Evolutionary conservation across 1,284 basidiomycete species (phyloP).

Genomic region (Tylopilus sp.): DNA sequence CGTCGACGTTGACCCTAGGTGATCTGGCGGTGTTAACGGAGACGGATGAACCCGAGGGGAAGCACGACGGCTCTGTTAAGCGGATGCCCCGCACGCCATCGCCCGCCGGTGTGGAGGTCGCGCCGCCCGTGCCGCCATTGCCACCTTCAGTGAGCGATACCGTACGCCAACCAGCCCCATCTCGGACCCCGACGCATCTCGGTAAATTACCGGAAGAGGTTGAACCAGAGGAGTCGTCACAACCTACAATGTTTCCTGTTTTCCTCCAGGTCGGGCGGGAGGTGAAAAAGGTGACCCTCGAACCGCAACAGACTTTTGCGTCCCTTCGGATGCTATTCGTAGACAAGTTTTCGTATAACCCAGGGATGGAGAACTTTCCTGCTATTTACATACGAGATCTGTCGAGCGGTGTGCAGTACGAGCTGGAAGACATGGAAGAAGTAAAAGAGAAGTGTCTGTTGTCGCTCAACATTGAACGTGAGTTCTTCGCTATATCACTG

Average conservation of each 20-base stretch:
- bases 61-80: slow-evolving; percentile 27
- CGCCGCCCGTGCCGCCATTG: slow-evolving; percentile 48
- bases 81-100: slow-evolving; percentile 27
- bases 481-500: slow-evolving; percentile 35
- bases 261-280: slow-evolving; percentile 91
- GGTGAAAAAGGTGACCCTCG: slow-evolving; percentile 82
- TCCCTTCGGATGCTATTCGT: slow-evolving; percentile 85
- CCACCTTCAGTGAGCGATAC: slow-evolving; percentile 23
- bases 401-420: slow-evolving; percentile 88
- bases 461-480: slow-evolving; percentile 94
- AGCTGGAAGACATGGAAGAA: slow-evolving; percentile 93
- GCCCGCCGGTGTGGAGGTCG: slow-evolving; percentile 31
- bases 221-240: slow-evolving; percentile 22
- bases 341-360: slow-evolving; percentile 92
- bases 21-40: slow-evolving; percentile 69
- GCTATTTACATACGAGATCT: slow-evolving; percentile 93
- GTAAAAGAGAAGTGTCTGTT: slow-evolving; percentile 84
- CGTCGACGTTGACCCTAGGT: slow-evolving; percentile 55
- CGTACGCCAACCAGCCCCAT: slow-evolving; percentile 35
- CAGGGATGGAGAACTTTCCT: slow-evolving; percentile 90
- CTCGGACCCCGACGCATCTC: slow-evolving; percentile 29
- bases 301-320: slow-evolving; percentile 65
- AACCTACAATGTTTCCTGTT: slow-evolving; percentile 51
- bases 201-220: slow-evolving; percentile 22
- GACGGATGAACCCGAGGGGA: slow-evolving; percentile 47